Conservation (phyloP, 352 stramenopile species). For the Plasmopara halstedii region DNA sequence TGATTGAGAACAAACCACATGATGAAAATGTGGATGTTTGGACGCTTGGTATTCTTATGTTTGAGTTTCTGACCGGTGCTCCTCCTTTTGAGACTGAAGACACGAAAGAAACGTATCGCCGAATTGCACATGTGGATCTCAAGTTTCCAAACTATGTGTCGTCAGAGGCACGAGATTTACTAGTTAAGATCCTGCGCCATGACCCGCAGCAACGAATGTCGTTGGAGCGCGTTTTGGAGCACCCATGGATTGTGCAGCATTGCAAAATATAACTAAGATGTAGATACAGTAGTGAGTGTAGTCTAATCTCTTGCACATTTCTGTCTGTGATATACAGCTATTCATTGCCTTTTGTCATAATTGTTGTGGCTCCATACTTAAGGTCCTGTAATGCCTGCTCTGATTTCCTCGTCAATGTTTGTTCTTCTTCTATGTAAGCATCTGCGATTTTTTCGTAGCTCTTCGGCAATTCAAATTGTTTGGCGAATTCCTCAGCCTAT, state of each 20-base stretch:
- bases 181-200: conserved; percentile 94
- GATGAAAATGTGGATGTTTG: conserved; percentile 97
- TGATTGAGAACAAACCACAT: conserved; percentile 98
- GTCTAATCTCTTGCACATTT: conserved; percentile 24
- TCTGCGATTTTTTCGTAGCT: conserved; percentile 65
- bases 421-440: conserved; percentile 27
- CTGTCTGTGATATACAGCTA: conserved; percentile 14
- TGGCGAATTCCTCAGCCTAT: conserved; percentile 55
- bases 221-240: conserved; percentile 88
- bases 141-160: conserved; percentile 92
- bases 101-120: conserved; percentile 91
- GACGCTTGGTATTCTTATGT: conserved; percentile 97
- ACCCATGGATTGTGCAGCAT: conserved; percentile 93
- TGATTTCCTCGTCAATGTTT: conserved; percentile 3
- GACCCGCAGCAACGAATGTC: conserved; percentile 91
- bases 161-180: conserved; percentile 86
- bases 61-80: conserved; percentile 96
- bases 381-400: conserved; percentile 5
- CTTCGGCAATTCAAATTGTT: conserved; percentile 69
- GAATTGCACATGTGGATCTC: conserved; percentile 95
- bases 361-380: conserved; percentile 7
- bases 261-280: conserved; percentile 17
- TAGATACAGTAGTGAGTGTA: conserved; percentile 24
- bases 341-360: neutral
- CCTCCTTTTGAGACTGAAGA: conserved; percentile 98